Evolutionary conservation across 768 basidiomycete genomes (phyloP).

Genomic region (Grammothele lineata): DNA sequence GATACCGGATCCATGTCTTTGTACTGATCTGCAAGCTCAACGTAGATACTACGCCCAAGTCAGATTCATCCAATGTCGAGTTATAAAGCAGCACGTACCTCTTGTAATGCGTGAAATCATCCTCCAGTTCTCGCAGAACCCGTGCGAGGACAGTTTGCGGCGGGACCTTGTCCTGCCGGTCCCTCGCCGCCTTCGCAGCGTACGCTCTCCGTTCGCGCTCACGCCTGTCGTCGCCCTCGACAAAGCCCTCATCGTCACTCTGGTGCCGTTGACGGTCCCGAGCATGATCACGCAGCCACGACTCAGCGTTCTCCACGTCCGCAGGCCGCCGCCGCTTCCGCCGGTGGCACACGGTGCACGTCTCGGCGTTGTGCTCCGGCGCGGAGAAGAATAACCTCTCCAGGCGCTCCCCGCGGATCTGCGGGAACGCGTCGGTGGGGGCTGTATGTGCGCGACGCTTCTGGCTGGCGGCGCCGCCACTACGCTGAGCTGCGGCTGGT

Average conservation of each 20-base stretch:
- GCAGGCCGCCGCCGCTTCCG: constrained; percentile 26
- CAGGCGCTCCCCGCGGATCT: constrained; percentile 72
- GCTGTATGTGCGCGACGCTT: constrained; percentile 10
- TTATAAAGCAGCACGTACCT: constrained; percentile 50
- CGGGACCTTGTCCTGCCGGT: constrained; percentile 52
- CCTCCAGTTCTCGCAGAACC: constrained; percentile 86
- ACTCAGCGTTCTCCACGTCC: constrained; percentile 12
- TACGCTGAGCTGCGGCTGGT: constrained; percentile 22
- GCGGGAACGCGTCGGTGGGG: constrained; percentile 59
- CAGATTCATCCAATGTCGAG: background rate
- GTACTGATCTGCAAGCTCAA: constrained; percentile 91
- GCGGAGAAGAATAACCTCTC: constrained; percentile 81
- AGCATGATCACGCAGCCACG: constrained; percentile 19
- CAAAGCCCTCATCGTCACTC: constrained; percentile 42
- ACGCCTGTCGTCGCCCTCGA: constrained; percentile 38
- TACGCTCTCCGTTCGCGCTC: constrained; percentile 19
- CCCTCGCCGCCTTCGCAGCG: background rate
- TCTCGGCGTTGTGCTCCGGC: constrained; percentile 68
- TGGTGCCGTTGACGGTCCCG: constrained; percentile 6
- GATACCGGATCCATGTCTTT: constrained; percentile 82
- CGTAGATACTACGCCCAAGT: constrained; percentile 62
- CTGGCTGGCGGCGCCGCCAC: constrained; percentile 3
- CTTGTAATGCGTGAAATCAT: constrained; percentile 93
- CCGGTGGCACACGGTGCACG: constrained; percentile 64
- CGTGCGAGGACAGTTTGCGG: constrained; percentile 85